phyloP scores from a whole-genome alignment of 257 asterid genomes.

The Striga asiatica region DNA sequence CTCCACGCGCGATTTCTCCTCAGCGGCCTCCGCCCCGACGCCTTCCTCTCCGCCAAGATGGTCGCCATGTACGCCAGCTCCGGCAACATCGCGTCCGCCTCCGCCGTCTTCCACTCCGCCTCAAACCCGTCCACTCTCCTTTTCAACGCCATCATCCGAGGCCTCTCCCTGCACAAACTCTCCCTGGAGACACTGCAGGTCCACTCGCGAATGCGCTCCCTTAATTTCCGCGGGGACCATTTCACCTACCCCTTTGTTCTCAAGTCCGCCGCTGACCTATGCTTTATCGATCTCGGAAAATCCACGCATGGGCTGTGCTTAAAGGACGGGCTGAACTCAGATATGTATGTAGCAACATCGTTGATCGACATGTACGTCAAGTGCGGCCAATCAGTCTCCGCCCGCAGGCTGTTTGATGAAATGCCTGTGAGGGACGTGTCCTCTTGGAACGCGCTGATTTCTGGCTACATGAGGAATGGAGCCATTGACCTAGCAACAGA shows the following conservation, averaged over 20 bases:
- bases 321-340: constrained; percentile 46
- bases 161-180: constrained; percentile 35
- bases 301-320: constrained; percentile 44
- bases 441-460: constrained; percentile 62
- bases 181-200: constrained; percentile 23
- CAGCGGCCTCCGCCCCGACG: constrained; percentile 40
- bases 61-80: constrained; percentile 95
- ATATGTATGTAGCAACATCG: constrained; percentile 58
- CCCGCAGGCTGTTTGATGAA: constrained; percentile 56
- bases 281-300: constrained; percentile 26
- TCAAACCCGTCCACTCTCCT: constrained; percentile 31
- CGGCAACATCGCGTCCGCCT: constrained; percentile 61
- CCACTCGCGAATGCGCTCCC: constrained; percentile 32
- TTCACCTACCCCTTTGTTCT: constrained; percentile 78
- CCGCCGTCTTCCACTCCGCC: constrained; percentile 30
- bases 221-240: constrained; percentile 49
- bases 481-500: constrained; percentile 33
- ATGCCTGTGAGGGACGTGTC: constrained; percentile 54
- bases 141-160: constrained; percentile 72
- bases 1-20: constrained; percentile 54
- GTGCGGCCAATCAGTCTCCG: constrained; percentile 36
- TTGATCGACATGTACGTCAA: constrained; percentile 70
- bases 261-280: constrained; percentile 46
- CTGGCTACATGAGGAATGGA: constrained; percentile 73
- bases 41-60: constrained; percentile 64